These are phyloP conservation scores for Monosporascus sp. DNA, from an alignment of 2,329 filamentous ascomycete species.

Conservation along the genomic window DNA sequence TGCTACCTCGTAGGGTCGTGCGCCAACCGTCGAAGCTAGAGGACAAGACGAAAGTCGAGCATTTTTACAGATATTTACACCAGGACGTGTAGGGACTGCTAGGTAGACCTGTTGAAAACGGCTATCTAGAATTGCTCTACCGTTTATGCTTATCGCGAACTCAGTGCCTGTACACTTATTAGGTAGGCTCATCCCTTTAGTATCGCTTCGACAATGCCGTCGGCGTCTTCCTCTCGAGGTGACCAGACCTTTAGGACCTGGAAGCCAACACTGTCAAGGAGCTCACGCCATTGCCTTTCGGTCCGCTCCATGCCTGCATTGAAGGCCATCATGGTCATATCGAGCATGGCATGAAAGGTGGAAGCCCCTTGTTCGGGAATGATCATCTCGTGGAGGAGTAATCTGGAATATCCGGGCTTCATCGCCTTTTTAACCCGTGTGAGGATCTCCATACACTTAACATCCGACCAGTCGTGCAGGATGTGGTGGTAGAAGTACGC, in stretches of 20 bases:
- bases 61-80: too few relatives aligned
- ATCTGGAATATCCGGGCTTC: constrained; percentile 28
- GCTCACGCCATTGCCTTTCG: constrained; percentile 18
- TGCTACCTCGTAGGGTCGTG: too few relatives aligned
- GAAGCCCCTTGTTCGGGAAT: constrained; percentile 19
- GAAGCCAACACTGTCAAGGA: constrained; percentile 17
- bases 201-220: constrained; percentile 20
- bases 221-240: constrained; percentile 15
- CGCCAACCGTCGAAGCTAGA: too few relatives aligned
- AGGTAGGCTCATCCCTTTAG: constrained; percentile 4
- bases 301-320: constrained; percentile 23
- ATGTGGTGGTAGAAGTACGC: constrained; percentile 27
- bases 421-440: constrained; percentile 21
- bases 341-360: constrained; percentile 16
- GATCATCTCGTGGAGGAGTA: constrained; percentile 29
- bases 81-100: too few relatives aligned
- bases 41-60: too few relatives aligned
- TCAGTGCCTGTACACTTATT: too few relatives aligned
- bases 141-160: too few relatives aligned
- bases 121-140: too few relatives aligned
- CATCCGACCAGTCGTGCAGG: constrained; percentile 33
- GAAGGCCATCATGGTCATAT: constrained; percentile 28
- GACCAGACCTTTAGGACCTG: constrained; percentile 17
- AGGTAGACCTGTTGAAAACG: too few relatives aligned
- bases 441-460: constrained; percentile 28